These are phyloP conservation scores for Passalora sequoiae DNA, from an alignment of 2,329 filamentous ascomycete genomes.

Conservation along the genomic window DNA sequence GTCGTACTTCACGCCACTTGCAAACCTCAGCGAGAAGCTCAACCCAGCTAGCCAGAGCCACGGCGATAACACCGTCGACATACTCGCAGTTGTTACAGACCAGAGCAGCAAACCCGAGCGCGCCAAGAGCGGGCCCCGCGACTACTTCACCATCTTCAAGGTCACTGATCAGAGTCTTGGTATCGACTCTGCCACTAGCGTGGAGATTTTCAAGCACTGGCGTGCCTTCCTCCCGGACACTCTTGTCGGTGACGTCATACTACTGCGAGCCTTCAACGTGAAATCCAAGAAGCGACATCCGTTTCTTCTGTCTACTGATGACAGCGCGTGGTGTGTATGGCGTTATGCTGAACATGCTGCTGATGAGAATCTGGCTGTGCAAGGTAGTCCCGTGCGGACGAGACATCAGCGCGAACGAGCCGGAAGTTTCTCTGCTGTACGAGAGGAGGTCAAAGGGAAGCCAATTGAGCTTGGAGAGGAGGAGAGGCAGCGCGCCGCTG, in stretches of 20 bases:
- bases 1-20: conserved; percentile 45
- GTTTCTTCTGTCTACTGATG: conserved; percentile 38
- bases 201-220: conserved; percentile 44
- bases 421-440: conserved; percentile 22
- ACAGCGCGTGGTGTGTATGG: conserved; percentile 48
- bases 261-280: conserved; percentile 43
- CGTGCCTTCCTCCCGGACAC: conserved; percentile 39
- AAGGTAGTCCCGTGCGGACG: conserved; percentile 27
- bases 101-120: conserved; percentile 32
- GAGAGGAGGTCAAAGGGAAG: conserved; percentile 44
- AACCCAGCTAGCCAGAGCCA: conserved; percentile 37
- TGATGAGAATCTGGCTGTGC: conserved; percentile 11
- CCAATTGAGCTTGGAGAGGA: conserved; percentile 42
- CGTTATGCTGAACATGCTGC: conserved; percentile 27
- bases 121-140: conserved; percentile 40
- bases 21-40: conserved; percentile 35
- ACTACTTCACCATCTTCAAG: conserved; percentile 41
- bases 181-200: conserved; percentile 20
- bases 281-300: conserved; percentile 36
- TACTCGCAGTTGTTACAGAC: conserved; percentile 42
- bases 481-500: conserved; percentile 40
- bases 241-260: conserved; percentile 40
- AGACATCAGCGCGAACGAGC: conserved; percentile 8
- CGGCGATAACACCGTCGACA: conserved; percentile 35
- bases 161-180: conserved; percentile 37